Base-by-base conservation (phyloP, 169 alveolate genomes). In the Cryptosporidium viatorum region DNA sequence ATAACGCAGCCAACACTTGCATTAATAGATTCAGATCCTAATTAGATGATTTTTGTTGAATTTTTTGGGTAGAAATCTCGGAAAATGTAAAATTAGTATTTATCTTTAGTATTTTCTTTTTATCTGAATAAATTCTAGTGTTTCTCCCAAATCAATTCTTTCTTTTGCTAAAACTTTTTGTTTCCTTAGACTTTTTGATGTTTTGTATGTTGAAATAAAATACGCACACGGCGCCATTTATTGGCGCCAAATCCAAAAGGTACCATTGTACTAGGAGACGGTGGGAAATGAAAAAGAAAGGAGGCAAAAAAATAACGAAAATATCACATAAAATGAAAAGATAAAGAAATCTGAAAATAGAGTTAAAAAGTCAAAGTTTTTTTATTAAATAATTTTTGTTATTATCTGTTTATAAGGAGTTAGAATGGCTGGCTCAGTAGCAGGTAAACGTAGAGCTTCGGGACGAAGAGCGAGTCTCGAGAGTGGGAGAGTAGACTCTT, bases 391-490 rank as follows among this genome's bases (percentile, higher is more conserved):
- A 37, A 23, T 69, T 45, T 39, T 39, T 69, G 2, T 43, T 0
- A 4, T 6, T 14, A 29, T 21, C 10, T 10, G 3, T 69, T 69
- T n/a, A 23, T 9, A 21, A 2, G 8, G 41, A 21, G 16, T 39
- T 8, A 45, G 1, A 41, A 73, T 73, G 86, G 70, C 50, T 12
- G 58, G 9, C 55, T 52, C 86, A 35, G 51, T 0, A 2, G 1
- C 45, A 7, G 71, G 31, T 29, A 52, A 33, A 26, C 33, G 68
- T 21, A 29, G 41, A 33, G 33, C 26, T 2, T 73, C 70, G 10
- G 70, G 39, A 10, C 70, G 68, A 4, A 71, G 85, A 45, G 67
- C 21, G 14, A 73, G 71, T 39, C 86, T 73, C 48, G 86, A 73
- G 21, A 73, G 86, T 73, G 89, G 75, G 39, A 48, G 65, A 16